Evolutionary conservation across 805 yeast genomes (phyloP), one percentile per base, ranked within the genome.

Genomic region (Pichia manshurica): DNA sequence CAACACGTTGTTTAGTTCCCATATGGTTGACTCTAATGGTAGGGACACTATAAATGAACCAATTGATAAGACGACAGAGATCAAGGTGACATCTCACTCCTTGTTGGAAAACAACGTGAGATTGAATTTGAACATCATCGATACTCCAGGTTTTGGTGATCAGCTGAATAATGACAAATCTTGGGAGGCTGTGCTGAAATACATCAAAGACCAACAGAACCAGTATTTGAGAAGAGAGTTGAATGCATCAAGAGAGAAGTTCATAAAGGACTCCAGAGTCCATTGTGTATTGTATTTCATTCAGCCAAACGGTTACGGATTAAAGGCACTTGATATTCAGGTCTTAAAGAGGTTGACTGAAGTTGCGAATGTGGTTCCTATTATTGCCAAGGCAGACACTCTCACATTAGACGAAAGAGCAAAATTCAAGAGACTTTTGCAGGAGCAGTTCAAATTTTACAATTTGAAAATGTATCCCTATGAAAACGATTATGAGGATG

Each of bases 101-200:
- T 74, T 93, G 54, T 68, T 80, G 48, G 99, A 93, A 68, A 89
- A 88, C 65, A 86, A 85, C 55, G 98, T 93, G 48, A 81, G 82
- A 53, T 78, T 93, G 64, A 84, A 84, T 59, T 71, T 93, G 54
- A 90, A 88, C 59, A 81, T 93, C 47, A 87, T 93, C 62, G 99
- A 93, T 65, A 93, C 99, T 3, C 98, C 98, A 19, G 98, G 98
- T 15, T 93, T 88, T 72, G 98, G 96, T 35, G 99, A 93, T 73
- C 96, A 87, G 69, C 85, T 93, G 56, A 87, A 89, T 71, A 90
- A 90, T 68, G 95, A 87, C 60, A 86, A 84, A 68, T 89, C 95
- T 68, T 91, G 97, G 96, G 98, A 90, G 59, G 96, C 96, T 45
- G 82, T 90, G 53, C 83, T 90, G 55, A 88, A 87, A 68, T 90